Base-by-base conservation (phyloP, 2,329 filamentous ascomycete genomes). In the Xylaria sp. region DNA sequence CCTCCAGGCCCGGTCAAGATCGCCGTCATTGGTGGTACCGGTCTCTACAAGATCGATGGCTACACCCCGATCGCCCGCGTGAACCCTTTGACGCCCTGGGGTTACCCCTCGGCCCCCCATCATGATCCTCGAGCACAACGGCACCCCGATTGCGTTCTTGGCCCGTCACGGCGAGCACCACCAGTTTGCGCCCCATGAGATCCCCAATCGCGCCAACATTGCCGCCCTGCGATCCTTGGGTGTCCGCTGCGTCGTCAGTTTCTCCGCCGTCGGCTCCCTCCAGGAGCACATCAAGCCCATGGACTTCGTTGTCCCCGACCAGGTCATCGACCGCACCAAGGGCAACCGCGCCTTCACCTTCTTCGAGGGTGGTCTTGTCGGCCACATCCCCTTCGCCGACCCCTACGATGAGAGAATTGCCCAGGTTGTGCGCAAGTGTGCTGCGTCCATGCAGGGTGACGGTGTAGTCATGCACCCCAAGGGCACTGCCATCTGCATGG, bases 291-390 rank as follows among this genome's bases (percentile, higher is more conserved):
- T 99, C 75, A 91, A 90, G 77, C 94, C 94, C 49, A 89, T 94
- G 77, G 94, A 99, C 79, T 99, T 99, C 75, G 90, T 97, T 55
- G 83, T 99, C 10, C 94, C 93, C 0, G 92, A 97, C 76, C 94
- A 99, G 79, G 84, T 96, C 74, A 97, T 97, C 73, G 94, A 99
- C 79, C 90, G 93, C 64, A 97, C 93, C 67, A 97, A 97, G 83
- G 94, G 93, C 57, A 82, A 96, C 64, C 83, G 94, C 6, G 92
- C 93, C 1, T 97, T 93, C 75, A 97, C 94, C 30, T 99, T 96
- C 79, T 99, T 97, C 73, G 90, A 93, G 76, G 85, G 85, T 66
- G 94, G 94, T 35, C 85, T 96, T 66, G 94, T 99, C 13, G 91
- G 90, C 44, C 94, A 99, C 74, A 90, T 97, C 50, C 90, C 92